Base-by-base conservation (phyloP, 2,329 filamentous ascomycete species). In the Chrysosporium keratinophilum region DNA sequence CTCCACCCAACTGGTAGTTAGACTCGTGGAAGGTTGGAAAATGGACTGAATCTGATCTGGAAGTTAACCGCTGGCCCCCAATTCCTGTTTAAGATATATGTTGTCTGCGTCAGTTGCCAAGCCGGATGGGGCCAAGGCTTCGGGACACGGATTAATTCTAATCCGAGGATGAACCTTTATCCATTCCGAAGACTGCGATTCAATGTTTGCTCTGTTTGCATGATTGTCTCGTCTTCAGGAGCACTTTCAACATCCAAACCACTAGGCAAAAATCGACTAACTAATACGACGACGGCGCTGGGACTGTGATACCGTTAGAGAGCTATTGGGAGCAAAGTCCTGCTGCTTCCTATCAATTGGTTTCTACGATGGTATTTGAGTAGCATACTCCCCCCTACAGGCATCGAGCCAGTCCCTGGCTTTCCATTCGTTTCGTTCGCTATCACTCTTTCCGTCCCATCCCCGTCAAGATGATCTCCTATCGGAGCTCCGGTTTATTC, bases 401-500 rank as follows among this genome's bases (percentile, higher is more conserved):
- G 20, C 37, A 41, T 17, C 15, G 14, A 19, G 47, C 47, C 47
- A 12, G 12, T 12, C 17, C 11, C 33, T 40, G 33, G 37, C 9
- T 14, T 49, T 51, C 9, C 49, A 33, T 52, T 44, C 50, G 15
- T 45, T 45, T 28, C 15, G 23, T 19, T 17, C 15, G 23, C 33
- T 34, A 11, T 31, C 28, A 20, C 3, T 7, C 17, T 17, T 11
- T 23, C 9, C 23, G 19, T 17, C 49, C 41, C 5, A 17, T 28
- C 19, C 43, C 23, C 39, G 14, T 42, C 45, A 69, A 61, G 44
- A 71, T 72, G 69, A 67, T 72, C 56, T 65, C 66, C 55, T 68
- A 70, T 58, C 65, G 69, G 49, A 70, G 65, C 33, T 70, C 70
- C 12, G 67, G 69, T 31, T 62, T 75, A 23, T 59, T 75, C 55